phyloP scores from a whole-genome alignment of 805 yeast species.

The Saturnispora hagleri region DNA sequence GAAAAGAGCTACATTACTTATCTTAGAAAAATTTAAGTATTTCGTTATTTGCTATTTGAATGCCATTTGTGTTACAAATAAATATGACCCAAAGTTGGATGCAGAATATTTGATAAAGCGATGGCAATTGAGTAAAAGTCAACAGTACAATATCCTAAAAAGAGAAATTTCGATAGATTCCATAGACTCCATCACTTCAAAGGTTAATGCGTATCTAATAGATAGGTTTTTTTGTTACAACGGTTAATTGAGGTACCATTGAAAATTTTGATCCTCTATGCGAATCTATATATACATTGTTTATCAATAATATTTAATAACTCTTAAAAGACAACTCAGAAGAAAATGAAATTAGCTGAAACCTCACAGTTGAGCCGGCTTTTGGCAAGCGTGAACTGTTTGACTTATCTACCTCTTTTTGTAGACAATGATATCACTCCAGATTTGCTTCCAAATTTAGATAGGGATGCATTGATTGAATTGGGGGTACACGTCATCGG shows the following conservation, averaged over 20 bases:
- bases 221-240: not conserved
- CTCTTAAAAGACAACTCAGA: not conserved
- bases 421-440: constrained; percentile 44
- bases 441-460: constrained; percentile 52
- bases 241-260: not conserved
- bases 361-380: constrained; percentile 3
- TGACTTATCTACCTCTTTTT: constrained; percentile 19
- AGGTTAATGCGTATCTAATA: not conserved
- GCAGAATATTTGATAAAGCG: not conserved
- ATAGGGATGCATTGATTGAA: constrained; percentile 54
- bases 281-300: not conserved
- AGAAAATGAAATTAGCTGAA: constrained; percentile 3
- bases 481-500: constrained; percentile 74
- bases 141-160: not conserved
- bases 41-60: not conserved
- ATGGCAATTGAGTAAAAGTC: not conserved
- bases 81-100: not conserved
- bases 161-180: not conserved
- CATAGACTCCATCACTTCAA: not conserved
- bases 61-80: constrained; percentile 1
- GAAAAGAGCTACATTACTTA: not conserved
- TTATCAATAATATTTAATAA: not conserved
- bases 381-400: constrained; percentile 20
- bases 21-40: not conserved
- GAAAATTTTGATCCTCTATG: not conserved